A percentile compares a stretch with the other conserved stretches of the same genome.
Conservation (phyloP, 345 rosid genomes). For the Salix purpurea region DNA sequence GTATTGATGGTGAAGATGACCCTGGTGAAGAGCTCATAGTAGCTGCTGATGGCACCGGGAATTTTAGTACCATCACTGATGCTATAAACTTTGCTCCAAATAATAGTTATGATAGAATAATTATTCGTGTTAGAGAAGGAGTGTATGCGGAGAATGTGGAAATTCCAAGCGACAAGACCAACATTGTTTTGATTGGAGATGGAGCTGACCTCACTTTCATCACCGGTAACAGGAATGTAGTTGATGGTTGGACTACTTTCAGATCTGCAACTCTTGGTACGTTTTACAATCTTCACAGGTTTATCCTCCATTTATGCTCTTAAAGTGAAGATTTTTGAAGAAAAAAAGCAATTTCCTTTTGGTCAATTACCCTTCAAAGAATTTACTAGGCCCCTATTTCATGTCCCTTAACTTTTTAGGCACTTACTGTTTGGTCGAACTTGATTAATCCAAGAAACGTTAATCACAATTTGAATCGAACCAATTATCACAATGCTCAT, state of each 20-base stretch:
- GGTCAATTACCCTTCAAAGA: too few species aligned
- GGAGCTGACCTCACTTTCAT: slow-evolving; percentile 61
- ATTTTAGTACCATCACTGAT: slow-evolving; percentile 65
- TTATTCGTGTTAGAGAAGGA: slow-evolving; percentile 62
- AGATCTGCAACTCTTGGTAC: slow-evolving; percentile 91
- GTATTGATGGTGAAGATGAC: slow-evolving; percentile 45
- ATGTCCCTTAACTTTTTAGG: too few species aligned
- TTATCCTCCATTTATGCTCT: not conserved
- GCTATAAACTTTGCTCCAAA: slow-evolving; percentile 72
- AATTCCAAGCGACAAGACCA: slow-evolving; percentile 61
- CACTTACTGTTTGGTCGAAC: not conserved
- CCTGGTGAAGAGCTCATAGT: slow-evolving; percentile 54
- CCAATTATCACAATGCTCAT: not conserved
- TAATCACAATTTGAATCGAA: not conserved
- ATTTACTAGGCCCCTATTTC: too few species aligned
- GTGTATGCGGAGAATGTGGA: slow-evolving; percentile 64
- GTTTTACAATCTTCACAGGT: not conserved
- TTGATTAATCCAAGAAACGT: not conserved
- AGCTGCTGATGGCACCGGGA: slow-evolving; percentile 73
- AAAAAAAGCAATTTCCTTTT: not conserved
- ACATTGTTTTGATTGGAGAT: slow-evolving; percentile 68
- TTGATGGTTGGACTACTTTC: slow-evolving; percentile 89
- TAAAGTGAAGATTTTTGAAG: not conserved
- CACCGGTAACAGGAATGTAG: slow-evolving; percentile 61
- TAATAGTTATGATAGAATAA: slow-evolving; percentile 45